Evolutionary conservation across 2,329 filamentous ascomycete species (phyloP).

Genomic region (Phoma sp.): DNA sequence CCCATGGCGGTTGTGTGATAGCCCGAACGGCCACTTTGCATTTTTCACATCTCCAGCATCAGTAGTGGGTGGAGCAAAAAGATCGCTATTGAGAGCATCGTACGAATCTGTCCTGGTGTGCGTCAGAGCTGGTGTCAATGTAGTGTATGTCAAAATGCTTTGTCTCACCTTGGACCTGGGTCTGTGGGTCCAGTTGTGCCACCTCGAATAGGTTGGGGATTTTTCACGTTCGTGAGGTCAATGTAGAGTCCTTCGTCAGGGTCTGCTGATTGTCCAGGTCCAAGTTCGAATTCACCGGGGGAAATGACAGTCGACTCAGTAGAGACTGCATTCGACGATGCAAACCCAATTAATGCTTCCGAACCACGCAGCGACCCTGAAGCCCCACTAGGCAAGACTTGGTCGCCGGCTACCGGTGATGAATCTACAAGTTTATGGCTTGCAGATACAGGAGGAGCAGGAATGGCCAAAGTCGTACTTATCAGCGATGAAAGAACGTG

Average conservation of each 20-base stretch:
- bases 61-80: constrained; percentile 50
- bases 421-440: constrained; percentile 15
- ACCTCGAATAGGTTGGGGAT: constrained; percentile 53
- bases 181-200: constrained; percentile 48
- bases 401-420: constrained; percentile 9
- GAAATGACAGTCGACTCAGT: constrained; percentile 44
- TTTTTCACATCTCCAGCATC: constrained; percentile 50
- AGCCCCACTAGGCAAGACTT: constrained; percentile 37
- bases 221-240: constrained; percentile 48
- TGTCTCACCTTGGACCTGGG: constrained; percentile 42
- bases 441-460: constrained; percentile 15
- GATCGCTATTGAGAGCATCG: constrained; percentile 51
- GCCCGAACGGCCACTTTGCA: constrained; percentile 53
- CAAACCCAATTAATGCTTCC: constrained; percentile 42
- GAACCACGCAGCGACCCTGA: constrained; percentile 48
- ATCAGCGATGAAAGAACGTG: constrained; percentile 6
- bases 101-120: constrained; percentile 24
- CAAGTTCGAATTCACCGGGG: constrained; percentile 46
- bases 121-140: not conserved
- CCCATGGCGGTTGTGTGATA: constrained; percentile 52
- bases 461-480: constrained; percentile 15
- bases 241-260: constrained; percentile 50
- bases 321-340: constrained; percentile 40
- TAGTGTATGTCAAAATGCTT: not conserved
- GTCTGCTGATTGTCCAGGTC: constrained; percentile 47